phyloP scores from a whole-genome alignment of 2,329 filamentous ascomycete genomes.

The Malbranchea zuffiana region DNA sequence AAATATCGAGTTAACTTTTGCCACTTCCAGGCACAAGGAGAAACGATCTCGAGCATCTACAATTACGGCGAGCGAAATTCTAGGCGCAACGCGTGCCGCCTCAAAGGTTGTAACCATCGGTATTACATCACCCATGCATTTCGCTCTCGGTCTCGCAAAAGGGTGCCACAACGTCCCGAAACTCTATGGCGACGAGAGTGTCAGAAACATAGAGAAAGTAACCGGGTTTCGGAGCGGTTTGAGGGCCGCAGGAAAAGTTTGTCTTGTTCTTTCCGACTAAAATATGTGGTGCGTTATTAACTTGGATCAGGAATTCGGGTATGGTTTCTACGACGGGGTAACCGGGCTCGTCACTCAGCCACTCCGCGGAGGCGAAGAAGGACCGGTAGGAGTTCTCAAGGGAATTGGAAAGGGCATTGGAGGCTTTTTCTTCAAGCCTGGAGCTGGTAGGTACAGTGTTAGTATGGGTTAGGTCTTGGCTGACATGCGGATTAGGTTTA shows the following conservation, averaged over 20 bases:
- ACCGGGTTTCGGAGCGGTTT: conserved; percentile 66
- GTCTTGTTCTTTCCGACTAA: conserved; percentile 4
- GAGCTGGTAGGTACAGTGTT: conserved; percentile 48
- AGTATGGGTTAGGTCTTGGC: neutral
- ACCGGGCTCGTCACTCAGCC: conserved; percentile 74
- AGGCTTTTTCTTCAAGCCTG: conserved; percentile 70
- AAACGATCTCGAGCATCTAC: conserved; percentile 3
- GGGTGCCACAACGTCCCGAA: conserved; percentile 82
- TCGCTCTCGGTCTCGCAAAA: conserved; percentile 68
- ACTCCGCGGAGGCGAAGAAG: conserved; percentile 56
- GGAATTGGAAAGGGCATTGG: conserved; percentile 75
- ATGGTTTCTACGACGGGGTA: conserved; percentile 70
- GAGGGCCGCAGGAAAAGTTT: conserved; percentile 59
- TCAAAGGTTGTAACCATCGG: conserved; percentile 63
- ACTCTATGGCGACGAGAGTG: conserved; percentile 73
- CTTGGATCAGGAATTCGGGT: conserved; percentile 50
- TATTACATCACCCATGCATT: conserved; percentile 71
- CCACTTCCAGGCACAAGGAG: neutral
- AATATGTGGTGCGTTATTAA: too few species aligned
- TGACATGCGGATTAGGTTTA: conserved; percentile 34
- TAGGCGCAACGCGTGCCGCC: conserved; percentile 57
- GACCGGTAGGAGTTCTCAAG: conserved; percentile 58
- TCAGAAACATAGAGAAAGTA: conserved; percentile 68
- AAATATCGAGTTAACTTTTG: neutral
- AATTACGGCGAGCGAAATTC: conserved; percentile 29